Evolutionary conservation across 805 yeast species (phyloP), one percentile per base, ranked within the genome.

Genomic region (Yarrowia osloensis): DNA sequence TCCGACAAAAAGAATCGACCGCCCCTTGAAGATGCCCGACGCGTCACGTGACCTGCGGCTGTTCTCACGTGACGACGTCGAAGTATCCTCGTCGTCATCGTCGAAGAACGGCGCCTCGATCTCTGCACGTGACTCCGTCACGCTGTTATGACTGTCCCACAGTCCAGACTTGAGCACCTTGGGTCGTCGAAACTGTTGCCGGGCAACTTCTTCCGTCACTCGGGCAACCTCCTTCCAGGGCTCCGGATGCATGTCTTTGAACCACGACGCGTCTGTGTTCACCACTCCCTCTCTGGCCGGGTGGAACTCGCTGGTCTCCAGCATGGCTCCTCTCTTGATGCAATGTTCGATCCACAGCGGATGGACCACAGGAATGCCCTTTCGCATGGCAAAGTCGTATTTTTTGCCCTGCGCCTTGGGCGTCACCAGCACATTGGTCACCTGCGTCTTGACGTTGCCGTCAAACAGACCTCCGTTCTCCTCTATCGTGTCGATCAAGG

Each of bases 291-390:
- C 29, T 13, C 72, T 37, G 13, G 71, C 71, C 7, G 76, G 69
- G 57, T 75, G 72, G 70, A 75, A 80, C n/a, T 77, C 75, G n/a
- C 72, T 71, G 33, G 75, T 81, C 19, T 76, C 76, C 46, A 83
- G 69, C 17, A 78, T 77, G 1, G 81, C 82, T n/a, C 78, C 76
- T 67, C 83, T 73, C 55, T 72, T 74, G 2, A 77, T 68, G 59
- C 84, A 79, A 67, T 81, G 81, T 4, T 72, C 37, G 15, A 84
- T 62, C 86, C 86, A 84, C 59, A 77, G 74, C 9, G 81, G 79
- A 67, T 78, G 78, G 2, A 82, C 81, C 2, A 81, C 73, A 1
- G 80, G 79, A 17, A 82, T 76, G 19, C 74, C 73, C 76, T 81
- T 78, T 33, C 73, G 74, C 24, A 72, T 68, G 2, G 86, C 86